phyloP scores from a whole-genome alignment of 1,139 yeast genomes.

The Saccharomyces hybrid region DNA sequence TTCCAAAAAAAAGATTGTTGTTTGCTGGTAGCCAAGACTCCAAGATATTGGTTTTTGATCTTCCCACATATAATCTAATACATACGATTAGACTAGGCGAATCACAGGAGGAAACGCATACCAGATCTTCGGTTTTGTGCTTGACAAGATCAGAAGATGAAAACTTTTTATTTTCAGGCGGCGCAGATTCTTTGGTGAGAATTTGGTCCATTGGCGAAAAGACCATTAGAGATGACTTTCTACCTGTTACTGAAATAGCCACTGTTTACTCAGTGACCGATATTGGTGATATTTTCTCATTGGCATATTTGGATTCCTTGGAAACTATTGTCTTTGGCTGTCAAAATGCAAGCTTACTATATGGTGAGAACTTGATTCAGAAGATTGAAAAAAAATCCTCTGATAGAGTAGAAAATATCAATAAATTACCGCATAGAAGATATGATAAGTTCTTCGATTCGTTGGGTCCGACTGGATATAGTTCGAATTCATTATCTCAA shows the following conservation, averaged over 20 bases:
- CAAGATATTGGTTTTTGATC: slow-evolving; percentile 65
- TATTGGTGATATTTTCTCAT: slow-evolving; percentile 87
- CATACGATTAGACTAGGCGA: slow-evolving; percentile 24
- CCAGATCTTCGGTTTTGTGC: slow-evolving; percentile 63
- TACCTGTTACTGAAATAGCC: slow-evolving; percentile 40
- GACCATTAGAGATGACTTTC: slow-evolving; percentile 13
- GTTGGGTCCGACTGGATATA: slow-evolving; percentile 66
- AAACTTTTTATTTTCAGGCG: slow-evolving; percentile 67
- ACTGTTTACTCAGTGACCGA: slow-evolving; percentile 79
- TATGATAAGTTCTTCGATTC: slow-evolving; percentile 89
- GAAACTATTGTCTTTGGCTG: slow-evolving; percentile 77
- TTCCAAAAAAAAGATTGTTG: slow-evolving; percentile 49
- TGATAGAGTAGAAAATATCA: slow-evolving; percentile 15
- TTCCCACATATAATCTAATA: slow-evolving; percentile 48
- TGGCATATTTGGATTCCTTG: slow-evolving; percentile 57
- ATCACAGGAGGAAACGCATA: slow-evolving; percentile 37
- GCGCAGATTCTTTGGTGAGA: slow-evolving; percentile 82
- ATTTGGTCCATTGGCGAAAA: slow-evolving; percentile 57
- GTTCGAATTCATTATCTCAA: slow-evolving; percentile 1
- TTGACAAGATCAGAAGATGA: slow-evolving; percentile 54
- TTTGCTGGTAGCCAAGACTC: slow-evolving; percentile 95
- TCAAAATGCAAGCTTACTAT: slow-evolving; percentile 82
- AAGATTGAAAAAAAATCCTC: slow-evolving; percentile 15
- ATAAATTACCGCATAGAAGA: slow-evolving; percentile 63
- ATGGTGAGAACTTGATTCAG: slow-evolving; percentile 42